phyloP scores from a whole-genome alignment of 1,284 basidiomycete genomes.

The Coniophora puteana region DNA sequence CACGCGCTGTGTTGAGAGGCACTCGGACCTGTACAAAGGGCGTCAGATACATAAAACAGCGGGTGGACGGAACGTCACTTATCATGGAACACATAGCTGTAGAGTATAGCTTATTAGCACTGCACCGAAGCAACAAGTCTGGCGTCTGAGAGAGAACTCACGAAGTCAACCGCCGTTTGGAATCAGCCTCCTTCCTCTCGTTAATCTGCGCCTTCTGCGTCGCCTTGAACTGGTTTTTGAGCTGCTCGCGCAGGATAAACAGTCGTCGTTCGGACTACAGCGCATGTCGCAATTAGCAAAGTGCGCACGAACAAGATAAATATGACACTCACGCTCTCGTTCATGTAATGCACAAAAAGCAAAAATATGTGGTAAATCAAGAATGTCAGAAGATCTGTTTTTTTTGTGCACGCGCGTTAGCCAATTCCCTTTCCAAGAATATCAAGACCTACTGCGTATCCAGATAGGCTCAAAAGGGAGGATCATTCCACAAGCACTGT shows the following conservation, averaged over 20 bases:
- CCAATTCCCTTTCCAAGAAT: too few species aligned
- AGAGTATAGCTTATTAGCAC: slow-evolving; percentile 7
- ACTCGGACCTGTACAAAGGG: slow-evolving; percentile 71
- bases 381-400: slow-evolving; percentile 60
- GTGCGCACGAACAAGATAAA: slow-evolving; percentile 4
- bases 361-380: slow-evolving; percentile 58
- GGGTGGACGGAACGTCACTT: slow-evolving; percentile 26
- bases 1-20: slow-evolving; percentile 85
- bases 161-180: slow-evolving; percentile 79
- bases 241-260: slow-evolving; percentile 61
- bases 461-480: slow-evolving; percentile 49
- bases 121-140: too few species aligned
- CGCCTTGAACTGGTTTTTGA: slow-evolving; percentile 75
- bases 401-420: slow-evolving; percentile 7
- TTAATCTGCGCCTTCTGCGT: slow-evolving; percentile 85
- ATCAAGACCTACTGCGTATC: slow-evolving; percentile 46
- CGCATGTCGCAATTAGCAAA: too few species aligned
- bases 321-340: slow-evolving; percentile 37
- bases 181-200: slow-evolving; percentile 76
- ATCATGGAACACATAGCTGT: slow-evolving; percentile 76
- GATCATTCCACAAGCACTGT: slow-evolving; percentile 49
- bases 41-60: slow-evolving; percentile 15
- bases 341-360: slow-evolving; percentile 53
- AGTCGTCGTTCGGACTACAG: slow-evolving; percentile 52
- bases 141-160: slow-evolving; percentile 34